Base-by-base conservation (phyloP, 306 rosid genomes). In the Vigna angularis region DNA sequence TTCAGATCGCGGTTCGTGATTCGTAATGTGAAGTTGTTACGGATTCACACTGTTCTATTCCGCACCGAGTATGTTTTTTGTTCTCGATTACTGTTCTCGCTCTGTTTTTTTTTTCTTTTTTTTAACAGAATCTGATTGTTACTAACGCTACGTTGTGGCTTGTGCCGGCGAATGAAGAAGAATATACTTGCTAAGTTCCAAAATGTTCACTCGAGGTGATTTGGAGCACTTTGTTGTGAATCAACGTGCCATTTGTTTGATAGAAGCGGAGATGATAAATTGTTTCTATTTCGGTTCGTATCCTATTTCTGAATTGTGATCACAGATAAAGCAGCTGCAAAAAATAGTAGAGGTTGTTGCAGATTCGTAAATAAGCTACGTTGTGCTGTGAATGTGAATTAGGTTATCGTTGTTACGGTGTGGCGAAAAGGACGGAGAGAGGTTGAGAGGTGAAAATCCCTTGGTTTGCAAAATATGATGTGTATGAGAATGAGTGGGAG, bases 1-100 rank as follows among this genome's bases (percentile, higher is more conserved):
- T 74, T 78, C 86, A 64, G 89, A 84, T 84, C 86, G 81, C 80
- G 86, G 83, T 56, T 56, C 30, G 28, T 18, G 28, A 7, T 20
- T 81, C 47, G 80, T 58, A 67, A 61, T 49, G 38, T 58, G 38
- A 24, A 50, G 16, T 32, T 47, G 50, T 66, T 74, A 68, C 82
- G 50, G 42, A 24, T 78, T 73, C 82, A 45, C 53, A 85, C 91
- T 88, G 90, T 89, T 89, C 76, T 12, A 83, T 83, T 74, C 47
- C 74, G 86, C 30, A 12, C 61, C 75, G 4, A 74, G 48, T 75
- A 71, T 11, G 61, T 66, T 45, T 59, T 12, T 12, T n/a, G 15
- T 75, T 26, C 28, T 70, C 62, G 16, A 69, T 73, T 12, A 45
- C 50, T 45, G 10, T 58, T 11, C 61, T 66, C 61, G 66, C 17